These are phyloP conservation scores for Ophiostoma sp. DNA, from an alignment of 2,329 filamentous ascomycete genomes.

Conservation along the genomic window DNA sequence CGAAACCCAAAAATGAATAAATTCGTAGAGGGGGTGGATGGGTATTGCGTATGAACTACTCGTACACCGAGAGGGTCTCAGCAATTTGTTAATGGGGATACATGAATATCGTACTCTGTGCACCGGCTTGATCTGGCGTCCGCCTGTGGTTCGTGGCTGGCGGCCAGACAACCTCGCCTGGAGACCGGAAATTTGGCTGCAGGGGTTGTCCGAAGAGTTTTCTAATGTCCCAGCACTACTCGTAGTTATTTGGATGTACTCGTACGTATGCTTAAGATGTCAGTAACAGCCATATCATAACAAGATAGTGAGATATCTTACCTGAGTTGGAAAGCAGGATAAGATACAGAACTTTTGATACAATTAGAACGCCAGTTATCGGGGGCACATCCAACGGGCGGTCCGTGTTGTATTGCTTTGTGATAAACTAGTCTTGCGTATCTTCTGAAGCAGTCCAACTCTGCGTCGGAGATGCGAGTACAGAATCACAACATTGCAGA, in stretches of 20 bases:
- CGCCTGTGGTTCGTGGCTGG: neutral
- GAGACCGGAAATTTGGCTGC: neutral
- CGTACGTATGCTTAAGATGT: no score
- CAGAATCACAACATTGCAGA: neutral
- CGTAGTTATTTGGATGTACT: no score
- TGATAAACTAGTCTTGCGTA: no score
- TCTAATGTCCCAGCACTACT: neutral
- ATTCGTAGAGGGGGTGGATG: neutral
- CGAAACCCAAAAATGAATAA: neutral
- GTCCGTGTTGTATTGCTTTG: no score
- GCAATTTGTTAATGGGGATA: neutral
- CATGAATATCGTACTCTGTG: neutral
- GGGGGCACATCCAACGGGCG: neutral
- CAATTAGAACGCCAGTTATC: neutral
- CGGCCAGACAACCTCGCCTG: slow-evolving; percentile 2
- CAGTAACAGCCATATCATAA: no score
- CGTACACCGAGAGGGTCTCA: slow-evolving; percentile 1
- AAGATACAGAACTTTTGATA: no score
- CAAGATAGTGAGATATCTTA: no score
- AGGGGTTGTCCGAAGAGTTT: neutral
- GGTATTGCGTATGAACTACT: neutral
- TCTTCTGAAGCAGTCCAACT: no score
- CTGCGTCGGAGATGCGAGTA: no score
- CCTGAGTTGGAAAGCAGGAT: no score
- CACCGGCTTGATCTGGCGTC: neutral